A percentile compares a stretch with the other conserved stretches of the same genome.
Conservation (phyloP, 164 flowering plant genomes). For the Kingdonia uniflora region DNA sequence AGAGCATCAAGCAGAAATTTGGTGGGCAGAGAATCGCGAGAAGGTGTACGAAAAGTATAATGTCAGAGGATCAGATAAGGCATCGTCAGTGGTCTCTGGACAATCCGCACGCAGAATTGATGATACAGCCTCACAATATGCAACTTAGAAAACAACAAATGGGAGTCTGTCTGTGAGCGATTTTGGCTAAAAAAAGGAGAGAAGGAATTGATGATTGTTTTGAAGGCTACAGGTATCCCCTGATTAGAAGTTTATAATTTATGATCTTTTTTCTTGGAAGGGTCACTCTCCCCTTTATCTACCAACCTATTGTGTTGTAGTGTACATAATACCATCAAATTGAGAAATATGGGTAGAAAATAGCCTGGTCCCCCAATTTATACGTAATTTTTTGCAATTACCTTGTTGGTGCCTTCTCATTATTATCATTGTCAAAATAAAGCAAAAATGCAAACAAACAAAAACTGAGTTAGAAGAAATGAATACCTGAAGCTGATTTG, state of each 20-base stretch:
- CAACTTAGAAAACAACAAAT: slow-evolving; percentile 7
- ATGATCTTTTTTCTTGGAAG: slow-evolving; percentile 12
- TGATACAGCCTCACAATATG: slow-evolving; percentile 3
- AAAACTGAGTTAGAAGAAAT: no score
- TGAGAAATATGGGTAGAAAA: slow-evolving; percentile 12
- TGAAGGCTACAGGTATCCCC: slow-evolving; percentile 10
- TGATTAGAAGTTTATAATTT: not conserved
- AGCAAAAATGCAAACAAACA: no score
- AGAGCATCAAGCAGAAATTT: slow-evolving; percentile 62
- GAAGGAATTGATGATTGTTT: slow-evolving; percentile 10
- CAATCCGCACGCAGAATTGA: slow-evolving; percentile 19
- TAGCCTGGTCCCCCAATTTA: slow-evolving; percentile 47
- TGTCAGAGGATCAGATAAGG: slow-evolving; percentile 44
- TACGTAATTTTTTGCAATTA: slow-evolving; percentile 26
- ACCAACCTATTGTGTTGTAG: slow-evolving; percentile 32
- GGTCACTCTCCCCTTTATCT: slow-evolving; percentile 17
- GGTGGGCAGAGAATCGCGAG: slow-evolving; percentile 80
- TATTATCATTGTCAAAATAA: no score
- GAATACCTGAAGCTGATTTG: no score
- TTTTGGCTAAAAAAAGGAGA: slow-evolving; percentile 17
- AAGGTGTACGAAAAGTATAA: slow-evolving; percentile 62
- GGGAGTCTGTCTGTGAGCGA: slow-evolving; percentile 5
- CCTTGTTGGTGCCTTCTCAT: not conserved
- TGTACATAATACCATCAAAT: slow-evolving; percentile 41
- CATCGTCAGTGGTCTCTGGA: slow-evolving; percentile 24